A percentile compares a stretch with the other conserved stretches of the same genome.
These are phyloP conservation scores for Puccinia triticina DNA, from an alignment of 1,284 basidiomycete species.

Conservation along the genomic window DNA sequence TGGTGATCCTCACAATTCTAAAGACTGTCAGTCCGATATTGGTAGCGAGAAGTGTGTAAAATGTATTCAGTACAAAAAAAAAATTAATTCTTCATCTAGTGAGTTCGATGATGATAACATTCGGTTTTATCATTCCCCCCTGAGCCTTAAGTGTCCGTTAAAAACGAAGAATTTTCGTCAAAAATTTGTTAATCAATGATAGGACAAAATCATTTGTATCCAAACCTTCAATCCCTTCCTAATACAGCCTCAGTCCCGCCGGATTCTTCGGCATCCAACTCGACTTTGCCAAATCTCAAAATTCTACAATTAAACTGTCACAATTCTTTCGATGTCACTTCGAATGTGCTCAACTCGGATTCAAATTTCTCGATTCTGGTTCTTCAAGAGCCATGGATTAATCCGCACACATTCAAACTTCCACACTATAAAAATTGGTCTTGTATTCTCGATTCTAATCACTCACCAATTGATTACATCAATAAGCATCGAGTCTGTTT, in stretches of 20 bases:
- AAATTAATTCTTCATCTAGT: too few species aligned
- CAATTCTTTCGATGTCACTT: too few species aligned
- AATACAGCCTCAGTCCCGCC: too few species aligned
- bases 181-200: too few species aligned
- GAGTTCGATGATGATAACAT: too few species aligned
- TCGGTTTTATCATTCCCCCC: background rate
- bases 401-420: background rate
- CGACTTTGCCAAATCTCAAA: background rate
- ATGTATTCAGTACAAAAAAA: too few species aligned
- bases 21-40: background rate
- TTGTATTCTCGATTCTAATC: background rate
- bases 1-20: background rate
- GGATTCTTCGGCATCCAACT: too few species aligned
- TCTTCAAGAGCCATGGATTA: slow-evolving; percentile 3
- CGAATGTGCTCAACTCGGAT: too few species aligned
- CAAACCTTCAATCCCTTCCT: too few species aligned
- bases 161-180: background rate
- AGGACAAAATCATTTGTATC: too few species aligned
- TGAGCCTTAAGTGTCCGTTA: background rate
- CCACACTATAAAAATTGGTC: background rate
- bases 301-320: background rate
- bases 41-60: too few species aligned
- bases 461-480: background rate
- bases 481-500: background rate
- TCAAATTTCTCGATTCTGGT: too few species aligned